Base-by-base conservation (phyloP, 129 eudicot species). In the Ambrosia trifida region DNA sequence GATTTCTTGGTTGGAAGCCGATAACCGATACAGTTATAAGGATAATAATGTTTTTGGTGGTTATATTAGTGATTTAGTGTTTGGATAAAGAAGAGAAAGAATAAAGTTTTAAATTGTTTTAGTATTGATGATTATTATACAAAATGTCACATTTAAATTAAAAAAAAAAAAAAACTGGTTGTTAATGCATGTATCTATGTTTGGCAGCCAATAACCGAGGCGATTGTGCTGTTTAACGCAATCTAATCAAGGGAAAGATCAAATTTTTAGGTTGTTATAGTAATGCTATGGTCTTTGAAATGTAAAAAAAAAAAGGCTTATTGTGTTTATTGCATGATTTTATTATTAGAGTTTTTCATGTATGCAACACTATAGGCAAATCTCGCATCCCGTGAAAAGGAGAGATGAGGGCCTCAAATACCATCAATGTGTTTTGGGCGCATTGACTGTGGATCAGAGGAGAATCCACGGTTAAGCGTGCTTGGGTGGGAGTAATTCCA, bases 281-380 rank as follows among this genome's bases (percentile, higher is more conserved):
- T 4, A 33, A 17, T 18, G 64, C 43, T 52, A 35, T 16, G 30
- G 17, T 59, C 47, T 45, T 60, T 44, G 36, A 18, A 45, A 31
- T n/a, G 44, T n/a, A n/a, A n/a, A 24, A 38, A 11, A 17, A 47
- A 36, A 31, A 4, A 68, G 13, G 14, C 47, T 72, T 43, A 16
- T 59, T 59, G 32, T 62, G 33, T 60, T 43, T 16, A 60, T 72
- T 72, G 49, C 20, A 18, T 60, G 16, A 11, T 11, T 32, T 18
- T 61, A 45, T 24, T 51, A 49, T 62, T 19, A 9, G 52, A 73
- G 35, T 45, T 64, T 12, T 11, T 43, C 54, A 70, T 56, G 46
- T 38, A 38, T 2, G 43, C 8, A 5, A 38, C 9, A 38, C 43
- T 24, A 8, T 38, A 38, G 43, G 43, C 8, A 38, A 38, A 38